Evolutionary conservation across 1,284 basidiomycete genomes (phyloP).

Genomic region (Earliella scabrosa): DNA sequence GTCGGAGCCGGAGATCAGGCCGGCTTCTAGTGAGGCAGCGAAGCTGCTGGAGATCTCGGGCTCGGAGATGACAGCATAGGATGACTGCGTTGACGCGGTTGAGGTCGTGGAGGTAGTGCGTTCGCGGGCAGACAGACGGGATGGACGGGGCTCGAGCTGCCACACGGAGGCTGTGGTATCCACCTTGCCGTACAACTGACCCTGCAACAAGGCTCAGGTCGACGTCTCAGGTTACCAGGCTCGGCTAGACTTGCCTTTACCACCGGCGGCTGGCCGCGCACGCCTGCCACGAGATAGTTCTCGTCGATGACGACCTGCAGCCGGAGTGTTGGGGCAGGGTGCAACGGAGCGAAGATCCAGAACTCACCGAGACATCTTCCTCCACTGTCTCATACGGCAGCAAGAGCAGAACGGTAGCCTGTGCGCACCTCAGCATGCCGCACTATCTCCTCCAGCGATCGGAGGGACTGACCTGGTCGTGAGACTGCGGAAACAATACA

Average conservation of each 20-base stretch:
- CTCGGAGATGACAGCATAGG: slow-evolving; percentile 78
- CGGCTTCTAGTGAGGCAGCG: slow-evolving; percentile 76
- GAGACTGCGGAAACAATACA: slow-evolving; percentile 36
- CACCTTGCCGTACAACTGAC: slow-evolving; percentile 68
- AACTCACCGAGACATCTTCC: slow-evolving; percentile 69
- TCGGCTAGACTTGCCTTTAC: slow-evolving; percentile 53
- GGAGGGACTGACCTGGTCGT: slow-evolving; percentile 43
- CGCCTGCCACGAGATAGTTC: slow-evolving; percentile 70
- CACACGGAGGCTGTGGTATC: slow-evolving; percentile 67
- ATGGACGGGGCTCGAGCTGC: slow-evolving; percentile 73
- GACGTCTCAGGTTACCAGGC: slow-evolving; percentile 31
- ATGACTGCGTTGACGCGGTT: slow-evolving; percentile 75
- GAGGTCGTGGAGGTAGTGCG: slow-evolving; percentile 76
- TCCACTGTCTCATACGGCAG: slow-evolving; percentile 72
- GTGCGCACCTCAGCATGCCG: slow-evolving; percentile 6
- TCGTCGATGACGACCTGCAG: slow-evolving; percentile 72
- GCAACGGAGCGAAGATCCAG: not conserved
- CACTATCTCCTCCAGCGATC: not conserved
- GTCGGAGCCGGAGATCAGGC: slow-evolving; percentile 59
- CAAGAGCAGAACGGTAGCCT: slow-evolving; percentile 80
- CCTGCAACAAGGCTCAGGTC: slow-evolving; percentile 44
- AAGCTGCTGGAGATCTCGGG: slow-evolving; percentile 81
- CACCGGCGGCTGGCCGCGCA: slow-evolving; percentile 66
- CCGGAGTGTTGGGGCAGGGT: not conserved
- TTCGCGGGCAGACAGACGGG: slow-evolving; percentile 56